Evolutionary conservation across 23 red algal genomes (phyloP).

Genomic region (Gracilaria gracilis): DNA sequence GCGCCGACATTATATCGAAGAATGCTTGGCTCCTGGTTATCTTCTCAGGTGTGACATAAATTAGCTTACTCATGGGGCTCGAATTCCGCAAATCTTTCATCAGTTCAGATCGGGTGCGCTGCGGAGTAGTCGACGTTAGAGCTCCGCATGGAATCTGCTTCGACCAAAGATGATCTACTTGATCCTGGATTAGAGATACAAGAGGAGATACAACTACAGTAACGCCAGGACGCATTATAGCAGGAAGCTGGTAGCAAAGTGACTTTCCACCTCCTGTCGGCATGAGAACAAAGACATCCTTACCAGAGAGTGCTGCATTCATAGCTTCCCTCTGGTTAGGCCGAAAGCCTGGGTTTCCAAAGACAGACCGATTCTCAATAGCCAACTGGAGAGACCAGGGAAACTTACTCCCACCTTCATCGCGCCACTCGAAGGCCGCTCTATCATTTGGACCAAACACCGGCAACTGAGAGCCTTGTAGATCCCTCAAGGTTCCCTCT

Average conservation of each 20-base stretch:
- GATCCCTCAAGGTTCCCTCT: slow-evolving; percentile 41
- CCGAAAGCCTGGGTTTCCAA: slow-evolving; percentile 87
- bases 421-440: slow-evolving; percentile 48
- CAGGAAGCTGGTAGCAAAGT: slow-evolving; percentile 95
- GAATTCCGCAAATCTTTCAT: slow-evolving; percentile 82
- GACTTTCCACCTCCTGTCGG: slow-evolving; percentile 99
- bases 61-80: slow-evolving; percentile 70
- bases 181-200: slow-evolving; percentile 96
- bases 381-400: slow-evolving; percentile 76
- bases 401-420: slow-evolving; percentile 44
- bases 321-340: slow-evolving; percentile 93
- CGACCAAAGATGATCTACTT: slow-evolving; percentile 87
- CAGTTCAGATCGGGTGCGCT: slow-evolving; percentile 52
- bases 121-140: slow-evolving; percentile 67
- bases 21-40: slow-evolving; percentile 85
- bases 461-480: slow-evolving; percentile 58
- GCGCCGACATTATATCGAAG: slow-evolving; percentile 60
- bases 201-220: slow-evolving; percentile 97
- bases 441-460: slow-evolving; percentile 20
- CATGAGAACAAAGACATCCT: slow-evolving; percentile 98
- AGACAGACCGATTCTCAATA: slow-evolving; percentile 72
- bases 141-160: slow-evolving; percentile 80
- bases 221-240: slow-evolving; percentile 71
- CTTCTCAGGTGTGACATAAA: slow-evolving; percentile 99
- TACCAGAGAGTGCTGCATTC: slow-evolving; percentile 89